A percentile compares a stretch with the other conserved stretches of the same genome.
These are phyloP conservation scores for Plasmodium billcollinsi DNA, from an alignment of 169 alveolate genomes.

Conservation along the genomic window DNA sequence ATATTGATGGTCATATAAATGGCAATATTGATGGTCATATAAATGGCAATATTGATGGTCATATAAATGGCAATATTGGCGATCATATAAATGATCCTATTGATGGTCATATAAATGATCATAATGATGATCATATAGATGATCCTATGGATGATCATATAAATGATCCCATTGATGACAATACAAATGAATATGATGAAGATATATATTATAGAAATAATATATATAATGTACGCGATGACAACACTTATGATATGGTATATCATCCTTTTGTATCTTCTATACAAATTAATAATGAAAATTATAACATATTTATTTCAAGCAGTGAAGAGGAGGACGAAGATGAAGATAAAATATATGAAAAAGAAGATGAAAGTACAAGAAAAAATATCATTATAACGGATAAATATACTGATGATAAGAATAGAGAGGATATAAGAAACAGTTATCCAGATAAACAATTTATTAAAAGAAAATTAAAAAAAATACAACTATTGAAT, in stretches of 20 bases:
- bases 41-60: neutral
- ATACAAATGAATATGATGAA: neutral
- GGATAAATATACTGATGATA: neutral
- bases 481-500: slow-evolving; percentile 36
- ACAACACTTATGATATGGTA: neutral
- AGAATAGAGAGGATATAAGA: neutral
- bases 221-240: slow-evolving; percentile 12
- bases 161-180: neutral
- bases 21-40: no score
- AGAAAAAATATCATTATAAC: neutral
- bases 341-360: neutral
- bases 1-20: no score
- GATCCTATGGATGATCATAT: neutral
- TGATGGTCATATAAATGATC: neutral
- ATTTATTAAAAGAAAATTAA: slow-evolving; percentile 19
- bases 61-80: neutral
- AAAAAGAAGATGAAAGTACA: neutral
- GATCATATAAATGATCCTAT: neutral
- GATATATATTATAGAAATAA: neutral
- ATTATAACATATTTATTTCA: slow-evolving; percentile 35
- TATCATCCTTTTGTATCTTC: no score
- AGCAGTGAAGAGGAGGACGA: slow-evolving; percentile 75
- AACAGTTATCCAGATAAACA: neutral
- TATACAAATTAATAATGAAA: slow-evolving; percentile 13
- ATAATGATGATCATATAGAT: neutral